These are phyloP conservation scores for Colletotrichum australisinense DNA, from an alignment of 2,329 filamentous ascomycete genomes.

Conservation along the genomic window DNA sequence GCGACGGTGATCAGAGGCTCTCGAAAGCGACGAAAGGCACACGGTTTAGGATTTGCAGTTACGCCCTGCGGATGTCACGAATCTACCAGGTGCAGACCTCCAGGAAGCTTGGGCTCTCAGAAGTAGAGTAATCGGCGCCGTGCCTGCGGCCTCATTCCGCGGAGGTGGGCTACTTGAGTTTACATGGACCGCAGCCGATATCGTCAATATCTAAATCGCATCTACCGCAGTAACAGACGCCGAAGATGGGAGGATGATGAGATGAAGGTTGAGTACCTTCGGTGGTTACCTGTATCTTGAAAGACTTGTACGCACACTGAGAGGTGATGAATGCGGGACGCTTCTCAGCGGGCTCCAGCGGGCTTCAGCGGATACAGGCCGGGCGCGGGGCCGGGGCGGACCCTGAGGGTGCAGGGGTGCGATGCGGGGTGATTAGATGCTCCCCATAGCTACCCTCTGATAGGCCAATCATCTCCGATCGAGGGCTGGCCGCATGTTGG, in stretches of 20 bases:
- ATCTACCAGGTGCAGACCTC: neutral
- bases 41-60: neutral
- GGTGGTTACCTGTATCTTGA: no score
- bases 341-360: neutral
- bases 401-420: slow-evolving; percentile 20
- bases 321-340: neutral
- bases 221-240: no score
- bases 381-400: slow-evolving; percentile 26
- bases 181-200: neutral
- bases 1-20: neutral
- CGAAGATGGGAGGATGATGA: neutral
- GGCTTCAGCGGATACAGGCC: slow-evolving; percentile 18
- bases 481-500: slow-evolving; percentile 14
- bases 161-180: no score
- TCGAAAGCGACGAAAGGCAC: neutral
- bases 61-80: neutral
- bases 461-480: slow-evolving; percentile 24
- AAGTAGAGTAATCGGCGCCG: neutral
- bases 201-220: neutral
- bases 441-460: neutral
- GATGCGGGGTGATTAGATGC: slow-evolving; percentile 32
- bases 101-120: neutral
- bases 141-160: neutral
- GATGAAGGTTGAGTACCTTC: neutral
- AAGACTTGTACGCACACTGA: no score